Evolutionary conservation across 345 rosid genomes (phyloP), one percentile per base, ranked within the genome.

Genomic region (Eucalyptus curtisii): DNA sequence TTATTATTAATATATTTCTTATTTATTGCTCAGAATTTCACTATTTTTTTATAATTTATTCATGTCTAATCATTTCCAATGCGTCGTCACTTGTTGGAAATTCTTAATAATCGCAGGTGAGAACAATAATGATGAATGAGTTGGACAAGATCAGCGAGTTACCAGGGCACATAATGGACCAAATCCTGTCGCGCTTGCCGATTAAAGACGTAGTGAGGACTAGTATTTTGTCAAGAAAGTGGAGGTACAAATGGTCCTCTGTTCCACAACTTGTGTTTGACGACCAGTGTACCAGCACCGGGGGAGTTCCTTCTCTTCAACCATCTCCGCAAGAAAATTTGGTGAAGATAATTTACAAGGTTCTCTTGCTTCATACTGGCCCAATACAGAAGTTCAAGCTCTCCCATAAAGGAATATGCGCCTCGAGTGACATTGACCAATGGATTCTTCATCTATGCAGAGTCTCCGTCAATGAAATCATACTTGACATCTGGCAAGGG

Each of bases 161-260:
- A 27, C 42, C 88, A 1, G 47, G 14, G 13, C 59, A 11, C 27
- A n/a, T 88, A 64, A 84, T 79, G 25, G 89, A 88, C 16, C 5
- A 79, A 40, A 50, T 88, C 66, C 71, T 79, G 24, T 50, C 48
- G 44, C 31, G 20, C 16, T 55, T 88, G 81, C 79, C 49, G 27
- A 88, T 88, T 30, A 88, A 49, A 33, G 89, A 88, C 4, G 57
- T 17, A 25, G 89, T 47, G 17, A 88, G 87, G 85, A 88, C 89
- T 40, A 88, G 87, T 44, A 37, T 82, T 44, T 57, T 88, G 44
- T 81, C 89, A 10, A 82, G 25, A 31, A 88, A 82, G 79, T 88
- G 87, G 89, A 82, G 89, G 55, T 82, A 80, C 80, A 55, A 55
- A 57, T 88, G 88, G 82, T 31, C 81, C 31, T 59, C 82, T 5